A percentile compares a stretch with the other conserved stretches of the same genome.
These are phyloP conservation scores for Penicillium salamii DNA, from an alignment of 495 filamentous ascomycete species.

Conservation along the genomic window DNA sequence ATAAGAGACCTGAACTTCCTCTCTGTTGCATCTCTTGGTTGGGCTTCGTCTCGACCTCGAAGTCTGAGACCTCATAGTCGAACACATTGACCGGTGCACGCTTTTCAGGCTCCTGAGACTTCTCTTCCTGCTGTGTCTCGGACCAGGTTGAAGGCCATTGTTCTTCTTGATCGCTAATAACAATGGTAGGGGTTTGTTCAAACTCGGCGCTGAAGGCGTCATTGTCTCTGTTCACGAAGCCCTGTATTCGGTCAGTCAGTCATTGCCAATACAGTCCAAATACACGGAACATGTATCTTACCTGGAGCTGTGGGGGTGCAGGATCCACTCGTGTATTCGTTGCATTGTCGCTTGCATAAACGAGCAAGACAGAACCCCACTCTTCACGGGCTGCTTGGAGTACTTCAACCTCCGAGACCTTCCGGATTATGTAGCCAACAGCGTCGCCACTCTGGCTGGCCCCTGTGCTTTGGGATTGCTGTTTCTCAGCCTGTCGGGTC, in stretches of 20 bases:
- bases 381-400: slow-evolving; percentile 53
- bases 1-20: slow-evolving; percentile 22
- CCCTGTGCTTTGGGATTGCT: slow-evolving; percentile 14
- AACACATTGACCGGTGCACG: slow-evolving; percentile 35
- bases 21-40: slow-evolving; percentile 42
- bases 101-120: slow-evolving; percentile 14
- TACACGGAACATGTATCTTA: slow-evolving; percentile 22
- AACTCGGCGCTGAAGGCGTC: slow-evolving; percentile 44
- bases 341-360: slow-evolving; percentile 51
- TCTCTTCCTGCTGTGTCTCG: not conserved
- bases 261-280: not conserved
- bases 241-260: slow-evolving; percentile 23
- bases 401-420: slow-evolving; percentile 49
- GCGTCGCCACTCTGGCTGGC: slow-evolving; percentile 33
- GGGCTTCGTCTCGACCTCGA: slow-evolving; percentile 26
- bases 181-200: slow-evolving; percentile 13
- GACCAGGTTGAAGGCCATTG: not conserved
- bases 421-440: slow-evolving; percentile 43
- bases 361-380: slow-evolving; percentile 42
- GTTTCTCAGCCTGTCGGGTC: slow-evolving; percentile 31
- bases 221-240: slow-evolving; percentile 49
- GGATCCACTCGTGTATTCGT: slow-evolving; percentile 29
- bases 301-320: slow-evolving; percentile 39
- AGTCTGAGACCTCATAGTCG: slow-evolving; percentile 40
- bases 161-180: slow-evolving; percentile 5